Conservation (phyloP, 345 rosid species). For the Excoecaria cochinchinensis region DNA sequence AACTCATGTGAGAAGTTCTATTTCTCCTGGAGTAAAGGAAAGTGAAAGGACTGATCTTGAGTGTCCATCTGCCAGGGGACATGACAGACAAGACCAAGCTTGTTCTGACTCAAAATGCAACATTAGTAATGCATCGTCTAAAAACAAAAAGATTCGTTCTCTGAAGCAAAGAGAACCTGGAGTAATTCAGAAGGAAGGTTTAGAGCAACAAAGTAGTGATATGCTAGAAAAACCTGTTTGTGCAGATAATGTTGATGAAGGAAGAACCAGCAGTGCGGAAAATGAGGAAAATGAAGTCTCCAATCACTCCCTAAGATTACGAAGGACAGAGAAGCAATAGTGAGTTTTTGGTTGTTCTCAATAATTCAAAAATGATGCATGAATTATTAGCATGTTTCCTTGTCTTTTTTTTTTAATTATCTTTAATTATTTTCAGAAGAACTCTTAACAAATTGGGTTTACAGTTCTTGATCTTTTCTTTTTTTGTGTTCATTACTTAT, state of each 20-base stretch:
- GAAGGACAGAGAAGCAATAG: constrained; percentile 19
- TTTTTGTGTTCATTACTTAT: neutral
- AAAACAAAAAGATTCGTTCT: constrained; percentile 8
- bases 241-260: constrained; percentile 16
- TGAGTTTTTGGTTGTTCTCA: constrained; percentile 19
- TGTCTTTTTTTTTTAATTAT: neutral
- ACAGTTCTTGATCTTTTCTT: neutral
- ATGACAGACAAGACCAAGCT: constrained; percentile 25
- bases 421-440: neutral
- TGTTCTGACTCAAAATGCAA: neutral
- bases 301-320: constrained; percentile 9
- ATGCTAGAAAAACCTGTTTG: constrained; percentile 16
- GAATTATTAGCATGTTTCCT: neutral
- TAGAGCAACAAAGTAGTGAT: constrained; percentile 16
- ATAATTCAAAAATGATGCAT: neutral
- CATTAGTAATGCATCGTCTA: constrained; percentile 17
- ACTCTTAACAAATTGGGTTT: neutral
- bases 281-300: constrained; percentile 21
- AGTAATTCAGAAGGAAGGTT: constrained; percentile 24
- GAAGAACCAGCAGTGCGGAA: constrained; percentile 17
- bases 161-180: constrained; percentile 12
- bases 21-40: constrained; percentile 22
- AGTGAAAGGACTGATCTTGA: constrained; percentile 12
- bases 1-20: neutral
- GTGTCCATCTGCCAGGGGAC: constrained; percentile 8